These are phyloP conservation scores for Rhizomucor pusillus DNA, from an alignment of 371 early-diverging fungal species.

Conservation along the genomic window DNA sequence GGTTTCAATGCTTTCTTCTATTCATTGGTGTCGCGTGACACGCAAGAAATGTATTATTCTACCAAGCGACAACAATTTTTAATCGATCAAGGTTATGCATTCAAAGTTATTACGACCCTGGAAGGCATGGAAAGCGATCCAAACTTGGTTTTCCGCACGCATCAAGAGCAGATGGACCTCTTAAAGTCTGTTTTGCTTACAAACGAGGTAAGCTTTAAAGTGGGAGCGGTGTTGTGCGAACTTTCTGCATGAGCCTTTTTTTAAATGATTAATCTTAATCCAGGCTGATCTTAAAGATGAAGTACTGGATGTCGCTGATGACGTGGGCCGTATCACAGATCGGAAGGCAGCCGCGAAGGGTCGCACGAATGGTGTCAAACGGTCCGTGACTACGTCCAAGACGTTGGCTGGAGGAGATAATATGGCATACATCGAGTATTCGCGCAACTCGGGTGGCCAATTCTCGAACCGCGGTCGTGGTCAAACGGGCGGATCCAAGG, in stretches of 20 bases:
- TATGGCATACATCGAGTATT: conserved; percentile 93
- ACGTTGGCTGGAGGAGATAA: conserved; percentile 88
- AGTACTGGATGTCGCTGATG: conserved; percentile 35
- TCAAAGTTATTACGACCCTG: conserved; percentile 90
- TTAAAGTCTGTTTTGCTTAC: conserved; percentile 86
- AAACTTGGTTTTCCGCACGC: conserved; percentile 73
- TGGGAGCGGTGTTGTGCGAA: conserved; percentile 32
- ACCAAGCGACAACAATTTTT: conserved; percentile 98
- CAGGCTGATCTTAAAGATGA: conserved; percentile 66
- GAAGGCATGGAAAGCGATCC: conserved; percentile 77
- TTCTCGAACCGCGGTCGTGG: conserved; percentile 41
- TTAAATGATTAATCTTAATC: neutral
- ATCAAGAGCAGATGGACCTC: conserved; percentile 84
- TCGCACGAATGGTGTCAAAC: conserved; percentile 28
- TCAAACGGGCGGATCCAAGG: conserved; percentile 35
- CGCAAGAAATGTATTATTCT: conserved; percentile 99
- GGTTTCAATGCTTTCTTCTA: conserved; percentile 99
- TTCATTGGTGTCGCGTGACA: conserved; percentile 96
- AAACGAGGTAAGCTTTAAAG: conserved; percentile 51
- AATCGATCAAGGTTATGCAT: conserved; percentile 99
- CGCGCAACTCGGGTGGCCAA: conserved; percentile 39
- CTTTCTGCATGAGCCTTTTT: neutral
- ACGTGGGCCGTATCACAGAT: conserved; percentile 45
- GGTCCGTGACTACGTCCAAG: conserved; percentile 66
- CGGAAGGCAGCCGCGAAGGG: conserved; percentile 41